Evolutionary conservation across 2,329 filamentous ascomycete genomes (phyloP), one percentile per base, ranked within the genome.

Genomic region (Metarhizium sp.): DNA sequence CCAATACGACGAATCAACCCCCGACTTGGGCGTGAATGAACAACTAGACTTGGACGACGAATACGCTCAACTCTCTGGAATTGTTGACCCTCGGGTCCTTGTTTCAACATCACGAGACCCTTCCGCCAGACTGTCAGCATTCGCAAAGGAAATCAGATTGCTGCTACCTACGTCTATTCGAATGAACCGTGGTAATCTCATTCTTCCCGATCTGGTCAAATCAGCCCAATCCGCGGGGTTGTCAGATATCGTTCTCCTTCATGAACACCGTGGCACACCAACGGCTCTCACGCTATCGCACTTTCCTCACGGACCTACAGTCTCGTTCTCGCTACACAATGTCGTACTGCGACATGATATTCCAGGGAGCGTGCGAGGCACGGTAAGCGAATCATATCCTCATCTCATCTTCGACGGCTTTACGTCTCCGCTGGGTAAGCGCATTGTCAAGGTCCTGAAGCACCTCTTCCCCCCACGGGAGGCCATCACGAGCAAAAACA

Each of bases 371-470:
- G 83, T 90, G 8, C 82, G 88, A 56, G 94, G 94, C 50, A 96
- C 91, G 1, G 90, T 96, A 50, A 90, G 85, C 59, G 94, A 99
- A 72, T 87, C 85, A 42, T 99, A 96, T 64, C 94, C 94, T 0
- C 92, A 97, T 66, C 77, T 99, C 2, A 89, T 99, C 59, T 97
- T 99, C 64, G 94, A 99, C 65, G 91, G 91, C 2, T 97, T 99
- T 73, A 87, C 80, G 5, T 90, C 88, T 6, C 81, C 81, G 38
- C 75, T 97, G 6, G 94, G 94, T 54, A 79, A 85, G 64, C 82
- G 94, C 18, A 85, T 96, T 16, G 88, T 91, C 52, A 92, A 95
- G 69, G 88, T 97, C 14, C 71, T 99, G 46, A 95, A 97, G 71
- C 92, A 99, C 63, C 75, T 96, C 2, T 99, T 96, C 66, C 94